Evolutionary conservation across 345 rosid species (phyloP).

Genomic region (Salix exigua): DNA sequence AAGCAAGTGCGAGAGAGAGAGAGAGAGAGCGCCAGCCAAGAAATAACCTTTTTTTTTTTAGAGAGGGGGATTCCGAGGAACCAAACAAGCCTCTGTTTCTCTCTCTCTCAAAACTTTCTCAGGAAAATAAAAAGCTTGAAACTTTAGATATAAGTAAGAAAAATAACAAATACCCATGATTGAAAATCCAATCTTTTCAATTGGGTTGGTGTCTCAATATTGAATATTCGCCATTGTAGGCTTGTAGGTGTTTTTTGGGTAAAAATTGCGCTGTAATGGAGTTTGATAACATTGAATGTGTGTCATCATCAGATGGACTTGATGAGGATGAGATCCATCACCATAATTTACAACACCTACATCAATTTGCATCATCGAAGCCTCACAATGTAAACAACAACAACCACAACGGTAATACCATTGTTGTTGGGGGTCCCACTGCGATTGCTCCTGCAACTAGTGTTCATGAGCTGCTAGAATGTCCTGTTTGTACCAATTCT

Average conservation of each 20-base stretch:
- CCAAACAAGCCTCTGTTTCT: not conserved
- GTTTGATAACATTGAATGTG: constrained; percentile 72
- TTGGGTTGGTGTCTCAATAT: not conserved
- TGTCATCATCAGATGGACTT: constrained; percentile 56
- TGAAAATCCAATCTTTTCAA: not conserved
- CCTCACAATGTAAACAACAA: constrained; percentile 30
- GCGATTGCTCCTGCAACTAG: constrained; percentile 45
- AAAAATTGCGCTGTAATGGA: constrained; percentile 47
- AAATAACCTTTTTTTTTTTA: not conserved
- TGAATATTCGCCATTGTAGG: not conserved
- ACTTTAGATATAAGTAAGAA: not conserved
- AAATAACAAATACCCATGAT: not conserved
- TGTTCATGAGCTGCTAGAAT: constrained; percentile 72
- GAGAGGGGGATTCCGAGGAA: not conserved
- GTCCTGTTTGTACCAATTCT: constrained; percentile 50
- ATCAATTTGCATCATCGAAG: constrained; percentile 65
- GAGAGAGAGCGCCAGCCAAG: not conserved
- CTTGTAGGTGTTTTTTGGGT: not conserved
- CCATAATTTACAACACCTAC: constrained; percentile 35
- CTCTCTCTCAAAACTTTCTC: not conserved
- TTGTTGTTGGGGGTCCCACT: constrained; percentile 48
- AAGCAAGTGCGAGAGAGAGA: not conserved
- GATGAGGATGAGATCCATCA: constrained; percentile 76
- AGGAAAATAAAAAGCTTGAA: not conserved
- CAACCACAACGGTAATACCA: constrained; percentile 28